Conservation (phyloP, 2,329 filamentous ascomycete species). For the Trichoderma sp. region DNA sequence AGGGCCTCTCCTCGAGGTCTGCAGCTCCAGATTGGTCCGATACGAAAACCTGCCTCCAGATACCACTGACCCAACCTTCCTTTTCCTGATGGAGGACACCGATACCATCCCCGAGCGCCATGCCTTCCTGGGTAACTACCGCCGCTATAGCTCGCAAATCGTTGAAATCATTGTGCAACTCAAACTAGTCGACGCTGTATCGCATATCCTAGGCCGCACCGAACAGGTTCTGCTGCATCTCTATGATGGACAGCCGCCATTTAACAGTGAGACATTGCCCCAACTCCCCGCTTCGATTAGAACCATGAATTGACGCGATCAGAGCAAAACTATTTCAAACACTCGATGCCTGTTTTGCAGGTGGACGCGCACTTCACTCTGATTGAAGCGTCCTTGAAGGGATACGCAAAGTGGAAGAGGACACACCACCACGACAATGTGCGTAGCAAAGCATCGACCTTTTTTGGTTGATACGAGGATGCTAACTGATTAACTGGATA, state of each 20-base stretch:
- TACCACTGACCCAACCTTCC: conserved; percentile 71
- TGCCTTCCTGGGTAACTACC: conserved; percentile 92
- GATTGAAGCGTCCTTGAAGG: conserved; percentile 83
- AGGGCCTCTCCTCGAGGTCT: conserved; percentile 74
- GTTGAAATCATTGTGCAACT: conserved; percentile 83
- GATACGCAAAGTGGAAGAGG: conserved; percentile 74
- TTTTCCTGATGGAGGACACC: conserved; percentile 88
- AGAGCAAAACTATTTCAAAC: conserved; percentile 63
- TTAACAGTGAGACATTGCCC: conserved; percentile 53
- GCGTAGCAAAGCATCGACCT: conserved; percentile 20
- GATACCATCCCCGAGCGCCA: conserved; percentile 92
- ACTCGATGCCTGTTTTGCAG: conserved; percentile 67
- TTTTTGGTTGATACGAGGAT: neutral
- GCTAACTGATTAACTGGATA: conserved; percentile 32
- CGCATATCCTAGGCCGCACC: conserved; percentile 78
- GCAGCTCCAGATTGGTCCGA: conserved; percentile 76
- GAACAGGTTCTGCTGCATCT: conserved; percentile 71
- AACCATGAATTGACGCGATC: conserved; percentile 15
- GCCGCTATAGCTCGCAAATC: conserved; percentile 81
- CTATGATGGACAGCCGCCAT: conserved; percentile 65
- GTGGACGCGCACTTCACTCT: conserved; percentile 89
- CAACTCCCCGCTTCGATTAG: neutral
- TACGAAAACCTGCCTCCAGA: conserved; percentile 87
- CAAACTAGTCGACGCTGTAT: conserved; percentile 78
- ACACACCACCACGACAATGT: conserved; percentile 32